Evolutionary conservation across 768 basidiomycete species (phyloP).

Genomic region (Cystofilobasidium bisporidii): DNA sequence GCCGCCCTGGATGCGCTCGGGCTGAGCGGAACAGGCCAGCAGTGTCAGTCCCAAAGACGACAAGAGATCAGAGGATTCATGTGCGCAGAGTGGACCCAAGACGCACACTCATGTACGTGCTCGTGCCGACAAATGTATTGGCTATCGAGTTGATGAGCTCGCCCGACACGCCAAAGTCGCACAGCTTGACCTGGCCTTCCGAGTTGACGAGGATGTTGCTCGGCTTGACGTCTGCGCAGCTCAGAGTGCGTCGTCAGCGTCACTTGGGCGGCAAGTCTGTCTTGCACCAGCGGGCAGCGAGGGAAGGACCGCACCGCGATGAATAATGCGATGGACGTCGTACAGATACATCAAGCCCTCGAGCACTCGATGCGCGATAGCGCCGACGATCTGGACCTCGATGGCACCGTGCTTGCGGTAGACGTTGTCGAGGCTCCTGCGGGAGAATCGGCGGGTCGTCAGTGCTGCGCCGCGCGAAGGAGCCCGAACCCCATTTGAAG

Average conservation of each 20-base stretch:
- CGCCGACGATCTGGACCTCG: slow-evolving; percentile 81
- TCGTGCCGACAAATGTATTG: slow-evolving; percentile 97
- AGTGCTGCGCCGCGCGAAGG: not conserved
- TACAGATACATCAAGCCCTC: slow-evolving; percentile 95
- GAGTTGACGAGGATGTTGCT: slow-evolving; percentile 96
- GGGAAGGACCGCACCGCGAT: slow-evolving; percentile 92
- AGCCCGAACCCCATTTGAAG: slow-evolving; percentile 31
- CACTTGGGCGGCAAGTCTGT: too few species aligned
- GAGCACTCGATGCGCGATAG: slow-evolving; percentile 88
- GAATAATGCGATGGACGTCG: slow-evolving; percentile 92
- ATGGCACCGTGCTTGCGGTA: slow-evolving; percentile 94
- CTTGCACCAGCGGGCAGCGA: too few species aligned
- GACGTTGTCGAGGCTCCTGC: slow-evolving; percentile 74
- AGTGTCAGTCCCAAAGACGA: too few species aligned
- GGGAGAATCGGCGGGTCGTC: not conserved
- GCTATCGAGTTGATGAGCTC: slow-evolving; percentile 98
- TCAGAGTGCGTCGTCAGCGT: not conserved
- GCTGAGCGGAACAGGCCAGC: slow-evolving; percentile 51
- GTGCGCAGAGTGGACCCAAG: too few species aligned
- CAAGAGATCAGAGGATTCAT: too few species aligned
- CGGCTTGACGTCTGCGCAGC: slow-evolving; percentile 95
- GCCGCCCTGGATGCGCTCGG: slow-evolving; percentile 96
- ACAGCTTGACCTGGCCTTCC: slow-evolving; percentile 91
- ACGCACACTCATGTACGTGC: slow-evolving; percentile 96
- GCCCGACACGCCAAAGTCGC: slow-evolving; percentile 97